Conservation (phyloP, 2,329 filamentous ascomycete genomes). For the Colletotrichum sp. region DNA sequence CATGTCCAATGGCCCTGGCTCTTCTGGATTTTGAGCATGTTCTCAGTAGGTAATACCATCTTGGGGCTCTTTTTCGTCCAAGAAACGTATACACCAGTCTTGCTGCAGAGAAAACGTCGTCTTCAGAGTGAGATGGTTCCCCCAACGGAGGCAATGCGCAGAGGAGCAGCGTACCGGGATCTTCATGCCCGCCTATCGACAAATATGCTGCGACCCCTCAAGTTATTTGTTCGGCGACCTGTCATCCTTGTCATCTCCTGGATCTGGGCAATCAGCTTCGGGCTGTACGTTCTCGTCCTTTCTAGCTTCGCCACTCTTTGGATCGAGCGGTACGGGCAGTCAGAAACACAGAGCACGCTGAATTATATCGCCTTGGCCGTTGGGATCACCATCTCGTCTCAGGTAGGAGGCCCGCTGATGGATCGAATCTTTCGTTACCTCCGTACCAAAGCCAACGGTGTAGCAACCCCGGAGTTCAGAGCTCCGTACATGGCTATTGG, state of each 20-base stretch:
- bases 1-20: slow-evolving; percentile 45
- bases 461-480: slow-evolving; percentile 48
- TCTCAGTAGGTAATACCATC: slow-evolving; percentile 34
- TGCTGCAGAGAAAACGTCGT: slow-evolving; percentile 46
- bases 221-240: slow-evolving; percentile 50
- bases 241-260: slow-evolving; percentile 52
- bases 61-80: slow-evolving; percentile 42
- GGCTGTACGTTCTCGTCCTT: slow-evolving; percentile 56
- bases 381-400: slow-evolving; percentile 41
- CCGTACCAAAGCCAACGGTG: background rate
- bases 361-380: slow-evolving; percentile 57
- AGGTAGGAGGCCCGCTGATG: slow-evolving; percentile 39
- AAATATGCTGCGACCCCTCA: slow-evolving; percentile 48
- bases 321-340: slow-evolving; percentile 49
- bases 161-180: background rate
- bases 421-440: slow-evolving; percentile 39
- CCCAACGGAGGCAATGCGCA: fast-evolving
- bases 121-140: background rate
- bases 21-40: slow-evolving; percentile 41
- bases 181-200: slow-evolving; percentile 29
- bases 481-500: slow-evolving; percentile 59
- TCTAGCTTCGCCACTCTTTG: slow-evolving; percentile 58
- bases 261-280: slow-evolving; percentile 52
- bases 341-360: slow-evolving; percentile 46
- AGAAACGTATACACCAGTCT: slow-evolving; percentile 53